Percentiles rank a stretch among this genome's conserved stretches.
Evolutionary conservation across 176 grass and related monocot genomes (phyloP).

Genomic region (Phyllostachys edulis): DNA sequence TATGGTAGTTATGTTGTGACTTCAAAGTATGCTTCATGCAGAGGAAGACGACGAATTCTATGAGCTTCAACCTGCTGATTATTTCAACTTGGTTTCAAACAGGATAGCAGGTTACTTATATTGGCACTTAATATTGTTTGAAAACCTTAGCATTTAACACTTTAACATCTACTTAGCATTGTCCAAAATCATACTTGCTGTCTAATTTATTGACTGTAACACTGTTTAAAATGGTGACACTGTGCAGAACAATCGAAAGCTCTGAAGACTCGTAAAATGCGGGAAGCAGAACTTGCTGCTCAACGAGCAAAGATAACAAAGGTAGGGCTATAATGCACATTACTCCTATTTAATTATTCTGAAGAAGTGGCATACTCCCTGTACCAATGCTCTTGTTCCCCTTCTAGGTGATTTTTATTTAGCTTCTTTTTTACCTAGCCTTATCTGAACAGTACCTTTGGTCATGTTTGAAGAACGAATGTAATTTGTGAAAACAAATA

Average conservation of each 20-base stretch:
- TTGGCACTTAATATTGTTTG: slow-evolving; percentile 21
- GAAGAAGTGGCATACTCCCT: not conserved
- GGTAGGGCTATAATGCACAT: slow-evolving; percentile 32
- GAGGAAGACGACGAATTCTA: slow-evolving; percentile 94
- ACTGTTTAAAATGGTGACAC: not conserved
- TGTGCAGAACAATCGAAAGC: slow-evolving; percentile 64
- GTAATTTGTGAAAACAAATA: not conserved
- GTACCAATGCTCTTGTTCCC: not conserved
- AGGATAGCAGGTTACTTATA: slow-evolving; percentile 60
- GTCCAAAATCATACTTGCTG: not conserved
- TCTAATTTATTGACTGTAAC: slow-evolving; percentile 3
- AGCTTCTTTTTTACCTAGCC: not conserved
- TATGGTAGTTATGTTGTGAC: slow-evolving; percentile 13
- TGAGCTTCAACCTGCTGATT: slow-evolving; percentile 84
- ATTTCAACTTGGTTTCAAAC: slow-evolving; percentile 59
- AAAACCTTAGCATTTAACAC: not conserved
- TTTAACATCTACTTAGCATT: not conserved
- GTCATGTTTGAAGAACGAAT: not conserved
- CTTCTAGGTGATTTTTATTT: not conserved
- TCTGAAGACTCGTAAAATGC: slow-evolving; percentile 83
- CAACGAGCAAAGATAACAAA: slow-evolving; percentile 74
- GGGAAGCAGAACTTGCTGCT: slow-evolving; percentile 86
- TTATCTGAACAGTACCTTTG: not conserved
- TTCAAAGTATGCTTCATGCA: slow-evolving; percentile 38
- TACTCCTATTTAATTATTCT: not conserved